Percentiles rank a stretch among this genome's conserved stretches.
Conservation (phyloP, 495 filamentous ascomycete species). For the Xylaria flabelliformis region DNA sequence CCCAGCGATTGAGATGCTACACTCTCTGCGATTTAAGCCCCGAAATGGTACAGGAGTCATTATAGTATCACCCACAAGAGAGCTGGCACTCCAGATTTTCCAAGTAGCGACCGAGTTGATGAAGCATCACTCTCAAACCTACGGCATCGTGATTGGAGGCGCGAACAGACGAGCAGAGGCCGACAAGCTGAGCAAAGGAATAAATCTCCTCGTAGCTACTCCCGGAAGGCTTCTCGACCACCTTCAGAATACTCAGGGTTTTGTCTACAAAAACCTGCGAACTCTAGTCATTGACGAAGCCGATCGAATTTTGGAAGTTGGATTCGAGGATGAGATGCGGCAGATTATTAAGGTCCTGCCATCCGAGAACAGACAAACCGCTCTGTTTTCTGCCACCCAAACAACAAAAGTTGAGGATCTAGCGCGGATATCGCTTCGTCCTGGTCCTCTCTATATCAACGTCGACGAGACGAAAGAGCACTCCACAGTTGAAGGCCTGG, state of each 20-base stretch:
- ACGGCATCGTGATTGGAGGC: slow-evolving; percentile 94
- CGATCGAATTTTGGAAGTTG: slow-evolving; percentile 92
- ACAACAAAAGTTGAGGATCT: slow-evolving; percentile 98
- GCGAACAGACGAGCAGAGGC: slow-evolving; percentile 91
- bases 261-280: slow-evolving; percentile 92
- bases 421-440: slow-evolving; percentile 87
- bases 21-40: slow-evolving; percentile 83
- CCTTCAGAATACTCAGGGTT: slow-evolving; percentile 88
- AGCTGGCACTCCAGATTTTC: slow-evolving; percentile 95
- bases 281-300: slow-evolving; percentile 91
- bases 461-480: slow-evolving; percentile 64
- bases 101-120: slow-evolving; percentile 93
- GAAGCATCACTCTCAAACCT: slow-evolving; percentile 80
- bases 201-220: slow-evolving; percentile 93
- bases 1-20: slow-evolving; percentile 93
- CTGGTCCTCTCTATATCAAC: slow-evolving; percentile 84
- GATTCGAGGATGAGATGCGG: slow-evolving; percentile 98
- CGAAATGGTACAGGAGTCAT: slow-evolving; percentile 83
- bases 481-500: slow-evolving; percentile 87
- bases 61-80: slow-evolving; percentile 85
- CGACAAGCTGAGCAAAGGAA: slow-evolving; percentile 91
- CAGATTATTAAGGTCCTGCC: slow-evolving; percentile 97
- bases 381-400: slow-evolving; percentile 97
- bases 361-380: slow-evolving; percentile 86
- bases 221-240: slow-evolving; percentile 94